These are phyloP conservation scores for barrel medic (Medicago truncatula) DNA, from an alignment of 306 rosid species.

Conservation along the genomic window MtrunA17r5.0-ANR NC_053044.1:30959001-30959500, in stretches of 20 bases:
- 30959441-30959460: not conserved
- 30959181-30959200: slow-evolving; percentile 78
- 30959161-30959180: slow-evolving; percentile 68
- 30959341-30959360: not conserved
- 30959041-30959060: slow-evolving; percentile 69
- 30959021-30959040: slow-evolving; percentile 63
- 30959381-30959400: not conserved
- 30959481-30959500: not conserved
- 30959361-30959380: not conserved
- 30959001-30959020: slow-evolving; percentile 24
- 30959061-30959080: slow-evolving; percentile 65
- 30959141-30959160: slow-evolving; percentile 73
- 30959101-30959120: slow-evolving; percentile 58
- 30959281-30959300: slow-evolving; percentile 27
- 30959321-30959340: not conserved
- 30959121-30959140: slow-evolving; percentile 93
- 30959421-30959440: no score
- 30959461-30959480: not conserved
- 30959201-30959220: slow-evolving; percentile 70
- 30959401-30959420: not conserved
- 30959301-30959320: slow-evolving; percentile 30
- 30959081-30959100: slow-evolving; percentile 45
- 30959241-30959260: slow-evolving; percentile 78
- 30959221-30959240: slow-evolving; percentile 70
- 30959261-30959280: slow-evolving; percentile 65